phyloP scores from a whole-genome alignment of 2,329 filamentous ascomycete species.

The Coniochaeta hoffmannii region DNA sequence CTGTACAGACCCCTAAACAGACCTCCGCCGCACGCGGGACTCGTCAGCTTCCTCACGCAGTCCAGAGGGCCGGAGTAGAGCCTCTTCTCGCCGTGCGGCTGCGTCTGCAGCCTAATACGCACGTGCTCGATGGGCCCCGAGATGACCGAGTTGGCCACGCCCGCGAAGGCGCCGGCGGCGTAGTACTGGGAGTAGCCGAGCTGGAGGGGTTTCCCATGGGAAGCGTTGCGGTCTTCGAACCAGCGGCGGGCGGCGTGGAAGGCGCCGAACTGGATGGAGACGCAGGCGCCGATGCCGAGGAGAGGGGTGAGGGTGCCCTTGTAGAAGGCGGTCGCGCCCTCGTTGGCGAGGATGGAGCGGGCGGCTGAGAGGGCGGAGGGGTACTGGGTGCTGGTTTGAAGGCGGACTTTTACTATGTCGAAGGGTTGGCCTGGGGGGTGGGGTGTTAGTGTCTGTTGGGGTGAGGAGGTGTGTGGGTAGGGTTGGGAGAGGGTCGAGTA shows the following conservation, averaged over 20 bases:
- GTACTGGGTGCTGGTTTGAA: slow-evolving; percentile 84
- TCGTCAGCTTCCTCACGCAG: slow-evolving; percentile 77
- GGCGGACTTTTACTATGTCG: slow-evolving; percentile 95
- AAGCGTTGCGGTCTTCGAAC: slow-evolving; percentile 5
- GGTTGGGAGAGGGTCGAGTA: slow-evolving; percentile 5
- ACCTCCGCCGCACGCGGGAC: slow-evolving; percentile 48
- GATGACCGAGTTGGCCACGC: slow-evolving; percentile 79
- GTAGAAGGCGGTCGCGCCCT: slow-evolving; percentile 89
- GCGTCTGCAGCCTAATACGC: slow-evolving; percentile 90
- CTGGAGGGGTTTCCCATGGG: slow-evolving; percentile 32
- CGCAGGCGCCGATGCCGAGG: slow-evolving; percentile 92
- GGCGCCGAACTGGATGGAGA: slow-evolving; percentile 96
- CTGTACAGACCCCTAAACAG: slow-evolving; percentile 73
- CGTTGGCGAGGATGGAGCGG: slow-evolving; percentile 74
- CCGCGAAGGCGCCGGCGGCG: slow-evolving; percentile 82
- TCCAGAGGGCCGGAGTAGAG: slow-evolving; percentile 82
- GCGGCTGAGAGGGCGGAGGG: slow-evolving; percentile 73
- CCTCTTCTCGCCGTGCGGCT: slow-evolving; percentile 74
- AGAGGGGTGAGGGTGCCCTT: slow-evolving; percentile 95
- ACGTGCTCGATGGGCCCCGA: slow-evolving; percentile 95
- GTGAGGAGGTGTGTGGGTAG: background rate
- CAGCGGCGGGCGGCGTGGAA: slow-evolving; percentile 69
- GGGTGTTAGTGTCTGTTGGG: slow-evolving; percentile 1
- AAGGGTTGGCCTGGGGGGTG: slow-evolving; percentile 53
- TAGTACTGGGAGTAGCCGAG: slow-evolving; percentile 86